Conservation (phyloP, 441 rosid species). For the Euphorbia schlechtendalii region DNA sequence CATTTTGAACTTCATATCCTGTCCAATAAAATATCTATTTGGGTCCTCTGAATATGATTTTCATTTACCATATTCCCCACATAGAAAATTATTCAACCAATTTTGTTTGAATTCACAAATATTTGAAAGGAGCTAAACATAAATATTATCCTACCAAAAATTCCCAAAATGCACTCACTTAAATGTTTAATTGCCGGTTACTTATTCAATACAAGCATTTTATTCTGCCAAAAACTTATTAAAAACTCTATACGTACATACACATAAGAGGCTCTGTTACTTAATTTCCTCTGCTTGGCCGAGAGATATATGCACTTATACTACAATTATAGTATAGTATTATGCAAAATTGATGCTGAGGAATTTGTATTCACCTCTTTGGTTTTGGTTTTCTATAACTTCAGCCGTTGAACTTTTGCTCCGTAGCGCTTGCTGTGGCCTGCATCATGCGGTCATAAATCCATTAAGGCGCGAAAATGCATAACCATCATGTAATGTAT, state of each 20-base stretch:
- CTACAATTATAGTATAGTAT: constrained; percentile 1
- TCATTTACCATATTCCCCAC: background rate
- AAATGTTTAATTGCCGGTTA: background rate
- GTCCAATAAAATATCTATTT: background rate
- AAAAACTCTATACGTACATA: constrained; percentile 38
- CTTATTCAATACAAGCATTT: constrained; percentile 3
- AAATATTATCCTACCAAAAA: background rate
- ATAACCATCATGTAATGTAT: constrained; percentile 20
- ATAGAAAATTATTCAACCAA: background rate
- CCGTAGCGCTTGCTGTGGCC: constrained; percentile 27
- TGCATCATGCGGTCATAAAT: constrained; percentile 29
- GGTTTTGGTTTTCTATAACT: background rate
- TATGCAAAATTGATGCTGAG: constrained; percentile 20
- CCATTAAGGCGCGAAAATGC: background rate
- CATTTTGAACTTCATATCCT: background rate
- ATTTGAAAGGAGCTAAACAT: background rate
- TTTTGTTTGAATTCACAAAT: background rate
- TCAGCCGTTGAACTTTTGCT: constrained; percentile 34
- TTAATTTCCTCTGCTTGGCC: constrained; percentile 25
- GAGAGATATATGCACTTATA: constrained; percentile 6
- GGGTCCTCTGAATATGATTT: background rate
- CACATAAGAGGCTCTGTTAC: constrained; percentile 14
- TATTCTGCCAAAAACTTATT: constrained; percentile 11
- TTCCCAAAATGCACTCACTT: background rate
- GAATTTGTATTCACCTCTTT: constrained; percentile 12